phyloP scores from a whole-genome alignment of 75 land plant genomes.

The Pinus taeda region DNA sequence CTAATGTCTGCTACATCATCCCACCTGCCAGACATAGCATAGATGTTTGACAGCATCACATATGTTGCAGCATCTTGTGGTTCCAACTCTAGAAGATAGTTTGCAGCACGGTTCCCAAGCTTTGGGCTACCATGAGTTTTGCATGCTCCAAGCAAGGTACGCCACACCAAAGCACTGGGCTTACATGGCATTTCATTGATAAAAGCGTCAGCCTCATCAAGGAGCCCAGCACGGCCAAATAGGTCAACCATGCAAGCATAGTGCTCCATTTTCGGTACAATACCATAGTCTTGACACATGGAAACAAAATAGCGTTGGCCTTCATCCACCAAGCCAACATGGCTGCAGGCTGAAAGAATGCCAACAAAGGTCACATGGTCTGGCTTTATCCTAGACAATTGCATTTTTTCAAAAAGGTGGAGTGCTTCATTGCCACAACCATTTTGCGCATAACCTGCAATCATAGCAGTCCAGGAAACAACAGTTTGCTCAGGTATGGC shows the following conservation, averaged over 20 bases:
- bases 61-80: conserved; percentile 17
- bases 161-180: conserved; percentile 34
- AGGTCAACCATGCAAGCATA: conserved; percentile 50
- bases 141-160: conserved; percentile 42
- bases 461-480: conserved; percentile 42
- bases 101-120: conserved; percentile 18
- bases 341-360: conserved; percentile 33
- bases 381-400: conserved; percentile 14
- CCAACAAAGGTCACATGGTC: conserved; percentile 31
- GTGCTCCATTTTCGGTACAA: conserved; percentile 35
- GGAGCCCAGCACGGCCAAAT: conserved; percentile 33
- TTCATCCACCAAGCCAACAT: conserved; percentile 25
- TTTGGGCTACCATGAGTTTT: conserved; percentile 17
- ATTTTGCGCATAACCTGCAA: conserved; percentile 33
- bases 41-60: conserved; percentile 33
- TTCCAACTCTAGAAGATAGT: conserved; percentile 18
- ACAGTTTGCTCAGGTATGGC: conserved; percentile 19
- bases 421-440: conserved; percentile 28
- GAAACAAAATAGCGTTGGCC: conserved; percentile 25
- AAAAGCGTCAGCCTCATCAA: conserved; percentile 31
- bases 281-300: conserved; percentile 23
- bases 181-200: conserved; percentile 33
- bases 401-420: conserved; percentile 21
- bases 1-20: conserved; percentile 4
- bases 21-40: conserved; percentile 22